Base-by-base conservation (phyloP, 352 stramenopile species). In the Phytophthora cryptogea region DNA sequence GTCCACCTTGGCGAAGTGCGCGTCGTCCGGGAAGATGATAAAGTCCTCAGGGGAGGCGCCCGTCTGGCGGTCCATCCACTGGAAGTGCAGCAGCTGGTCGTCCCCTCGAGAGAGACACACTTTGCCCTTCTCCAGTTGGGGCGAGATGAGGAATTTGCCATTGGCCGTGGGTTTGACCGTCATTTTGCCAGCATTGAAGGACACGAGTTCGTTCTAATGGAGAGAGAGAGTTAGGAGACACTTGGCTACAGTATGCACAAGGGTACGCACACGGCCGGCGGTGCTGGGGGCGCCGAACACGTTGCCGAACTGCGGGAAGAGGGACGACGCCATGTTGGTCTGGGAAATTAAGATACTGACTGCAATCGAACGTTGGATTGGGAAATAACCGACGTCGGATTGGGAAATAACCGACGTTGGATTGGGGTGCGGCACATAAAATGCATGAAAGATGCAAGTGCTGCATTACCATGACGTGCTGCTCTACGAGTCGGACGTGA, bases 101-200 rank as follows among this genome's bases (percentile, higher is more conserved):
- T 94, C 86, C 11, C 79, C 88, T 45, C 88, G 86, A 37, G 88
- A 92, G 57, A 97, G 76, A 59, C 76, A 85, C 59, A 96, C 76
- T 62, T 92, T 92, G 41, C 92, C 92, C 70, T 97, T 98, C 68
- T 95, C 88, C 31, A 91, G 69, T 58, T 97, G 89, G 10, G 92
- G 89, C 46, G 80, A 88, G 40, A 98, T 74, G 16, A 95, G 48
- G 58, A 96, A 96, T 66, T 96, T 96, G 56, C 84, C 88, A 54
- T 87, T 86, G n/a, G 77, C 58, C 41, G 82, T 72, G 14, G 83
- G 67, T 41, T 78, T 82, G 16, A 88, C 79, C 7, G 77, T 84
- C 88, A 97, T 92, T 70, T 96, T 96, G 57, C 91, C 91, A 8
- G 91, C 91, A 40, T 97, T 95, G 70, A 97, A 97, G n/a, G 83